Conservation (phyloP, 2,329 filamentous ascomycete species). For the Tolypocladium tundrense region DNA sequence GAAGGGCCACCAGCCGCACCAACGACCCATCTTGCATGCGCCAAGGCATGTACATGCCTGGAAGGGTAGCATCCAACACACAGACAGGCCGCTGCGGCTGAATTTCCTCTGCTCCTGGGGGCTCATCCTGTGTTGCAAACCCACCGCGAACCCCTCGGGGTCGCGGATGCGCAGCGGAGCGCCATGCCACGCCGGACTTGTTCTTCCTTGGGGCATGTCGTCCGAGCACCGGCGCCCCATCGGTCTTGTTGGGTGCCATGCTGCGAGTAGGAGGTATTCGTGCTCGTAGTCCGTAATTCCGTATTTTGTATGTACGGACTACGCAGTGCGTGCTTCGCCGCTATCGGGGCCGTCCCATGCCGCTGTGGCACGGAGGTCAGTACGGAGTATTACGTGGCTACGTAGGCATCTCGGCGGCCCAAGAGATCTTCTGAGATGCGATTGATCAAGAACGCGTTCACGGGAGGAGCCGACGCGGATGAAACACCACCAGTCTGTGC, state of each 20-base stretch:
- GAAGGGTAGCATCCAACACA: background rate
- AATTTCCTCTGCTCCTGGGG: background rate
- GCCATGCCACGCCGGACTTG: background rate
- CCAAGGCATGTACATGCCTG: background rate
- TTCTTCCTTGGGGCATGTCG: background rate
- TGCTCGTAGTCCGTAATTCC: too few species aligned
- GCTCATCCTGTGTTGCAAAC: background rate
- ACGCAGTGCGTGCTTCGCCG: too few species aligned
- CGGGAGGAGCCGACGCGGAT: background rate
- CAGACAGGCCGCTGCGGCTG: background rate
- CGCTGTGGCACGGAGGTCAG: background rate
- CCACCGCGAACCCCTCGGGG: background rate
- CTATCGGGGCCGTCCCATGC: background rate
- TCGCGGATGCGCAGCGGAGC: background rate
- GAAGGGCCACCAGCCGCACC: background rate
- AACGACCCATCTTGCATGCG: background rate
- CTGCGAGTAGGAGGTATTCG: too few species aligned
- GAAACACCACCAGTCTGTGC: background rate
- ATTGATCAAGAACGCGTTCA: too few species aligned
- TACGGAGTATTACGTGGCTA: too few species aligned
- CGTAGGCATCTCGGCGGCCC: too few species aligned
- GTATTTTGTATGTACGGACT: too few species aligned
- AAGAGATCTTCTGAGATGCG: background rate
- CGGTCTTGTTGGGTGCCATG: background rate
- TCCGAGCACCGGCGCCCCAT: background rate